A percentile compares a stretch with the other conserved stretches of the same genome.
These are phyloP conservation scores for Stipa capillata DNA, from an alignment of 176 grass and related monocot genomes.

Conservation along the genomic window DNA sequence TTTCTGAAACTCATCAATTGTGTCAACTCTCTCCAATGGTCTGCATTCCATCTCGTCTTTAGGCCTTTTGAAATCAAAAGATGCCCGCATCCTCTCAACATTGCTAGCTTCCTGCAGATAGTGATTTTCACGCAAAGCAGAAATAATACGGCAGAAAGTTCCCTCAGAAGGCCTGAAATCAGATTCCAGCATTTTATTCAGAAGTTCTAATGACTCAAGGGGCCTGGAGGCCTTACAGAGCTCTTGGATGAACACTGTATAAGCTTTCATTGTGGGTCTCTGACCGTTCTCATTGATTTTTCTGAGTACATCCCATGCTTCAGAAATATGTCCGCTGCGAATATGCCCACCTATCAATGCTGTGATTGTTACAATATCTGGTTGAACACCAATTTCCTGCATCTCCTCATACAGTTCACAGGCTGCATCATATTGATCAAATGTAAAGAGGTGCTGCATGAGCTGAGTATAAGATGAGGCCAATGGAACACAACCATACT, in stretches of 20 bases:
- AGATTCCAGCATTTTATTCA: slow-evolving; percentile 50
- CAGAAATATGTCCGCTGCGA: slow-evolving; percentile 43
- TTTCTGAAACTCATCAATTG: not conserved
- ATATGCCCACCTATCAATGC: slow-evolving; percentile 59
- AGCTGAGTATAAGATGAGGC: slow-evolving; percentile 73
- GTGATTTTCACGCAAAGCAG: slow-evolving; percentile 34
- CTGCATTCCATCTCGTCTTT: slow-evolving; percentile 2
- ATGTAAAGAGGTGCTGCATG: slow-evolving; percentile 62
- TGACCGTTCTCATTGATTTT: slow-evolving; percentile 41
- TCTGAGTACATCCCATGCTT: slow-evolving; percentile 55
- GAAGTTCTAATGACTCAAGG: slow-evolving; percentile 53
- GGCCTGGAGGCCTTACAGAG: slow-evolving; percentile 65
- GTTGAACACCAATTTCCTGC: slow-evolving; percentile 41
- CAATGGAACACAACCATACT: slow-evolving; percentile 37
- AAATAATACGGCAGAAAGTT: slow-evolving; percentile 38
- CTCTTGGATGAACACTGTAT: slow-evolving; percentile 72
- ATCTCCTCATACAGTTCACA: slow-evolving; percentile 65
- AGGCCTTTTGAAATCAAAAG: slow-evolving; percentile 29
- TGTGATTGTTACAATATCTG: slow-evolving; percentile 54
- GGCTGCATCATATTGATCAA: slow-evolving; percentile 43
- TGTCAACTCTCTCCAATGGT: slow-evolving; percentile 3
- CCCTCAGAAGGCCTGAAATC: slow-evolving; percentile 39
- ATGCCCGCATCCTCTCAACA: slow-evolving; percentile 27
- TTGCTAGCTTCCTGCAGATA: slow-evolving; percentile 44
- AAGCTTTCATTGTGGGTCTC: slow-evolving; percentile 56